These are phyloP conservation scores for Volvox reticuliferus DNA, from an alignment of 139 green algal species.

Conservation along the genomic window DNA sequence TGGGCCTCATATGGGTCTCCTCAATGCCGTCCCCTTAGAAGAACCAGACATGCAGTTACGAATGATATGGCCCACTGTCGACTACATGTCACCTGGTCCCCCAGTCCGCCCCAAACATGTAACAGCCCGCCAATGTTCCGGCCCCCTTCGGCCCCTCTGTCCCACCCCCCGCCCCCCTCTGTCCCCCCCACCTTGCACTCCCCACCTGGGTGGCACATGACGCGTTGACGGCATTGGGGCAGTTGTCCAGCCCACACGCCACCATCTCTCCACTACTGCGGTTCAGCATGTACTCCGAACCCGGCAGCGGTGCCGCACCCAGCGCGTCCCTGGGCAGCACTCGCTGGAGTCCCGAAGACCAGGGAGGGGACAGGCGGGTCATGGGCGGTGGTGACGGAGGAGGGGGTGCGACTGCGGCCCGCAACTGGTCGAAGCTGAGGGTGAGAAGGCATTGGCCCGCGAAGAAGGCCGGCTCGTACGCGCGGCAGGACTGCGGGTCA, in stretches of 20 bases:
- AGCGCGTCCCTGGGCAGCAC: conserved; percentile 1
- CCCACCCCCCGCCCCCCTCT: not conserved
- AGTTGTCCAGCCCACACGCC: not conserved
- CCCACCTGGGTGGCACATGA: not conserved
- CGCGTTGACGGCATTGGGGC: not conserved
- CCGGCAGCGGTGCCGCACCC: conserved; percentile 7
- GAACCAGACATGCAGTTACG: too few relatives aligned
- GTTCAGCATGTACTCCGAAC: not conserved
- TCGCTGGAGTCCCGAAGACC: not conserved
- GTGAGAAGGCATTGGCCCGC: not conserved
- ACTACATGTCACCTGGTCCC: too few relatives aligned
- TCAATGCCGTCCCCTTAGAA: too few relatives aligned
- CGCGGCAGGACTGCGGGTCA: not conserved
- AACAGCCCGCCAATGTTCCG: too few relatives aligned
- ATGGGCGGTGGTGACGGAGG: not conserved
- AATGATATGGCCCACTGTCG: too few relatives aligned
- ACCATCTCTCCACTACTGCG: not conserved
- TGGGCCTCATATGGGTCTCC: too few relatives aligned
- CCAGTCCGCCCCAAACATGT: too few relatives aligned
- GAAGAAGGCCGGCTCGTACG: not conserved
- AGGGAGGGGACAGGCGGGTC: not conserved
- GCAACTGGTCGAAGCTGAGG: conserved; percentile 10
- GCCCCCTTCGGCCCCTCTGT: too few relatives aligned
- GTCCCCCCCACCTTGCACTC: not conserved
- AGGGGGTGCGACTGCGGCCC: not conserved